phyloP scores from a whole-genome alignment of 2,329 filamentous ascomycete genomes.

The Pleurostoma richardsiae region DNA sequence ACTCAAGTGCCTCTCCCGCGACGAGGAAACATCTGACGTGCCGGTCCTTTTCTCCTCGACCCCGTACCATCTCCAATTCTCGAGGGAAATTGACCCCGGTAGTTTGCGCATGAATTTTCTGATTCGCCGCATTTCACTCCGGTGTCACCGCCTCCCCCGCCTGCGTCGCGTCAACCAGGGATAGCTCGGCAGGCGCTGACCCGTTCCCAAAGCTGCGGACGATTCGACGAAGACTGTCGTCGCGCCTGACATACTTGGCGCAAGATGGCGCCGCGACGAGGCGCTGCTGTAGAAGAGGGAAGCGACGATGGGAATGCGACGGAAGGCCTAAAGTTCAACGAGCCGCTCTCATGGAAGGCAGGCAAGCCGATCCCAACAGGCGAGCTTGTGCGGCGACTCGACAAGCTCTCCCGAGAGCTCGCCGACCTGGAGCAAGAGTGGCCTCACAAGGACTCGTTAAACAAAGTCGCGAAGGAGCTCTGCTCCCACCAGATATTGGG shows the following conservation, averaged over 20 bases:
- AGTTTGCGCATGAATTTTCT: too few species aligned
- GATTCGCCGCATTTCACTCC: too few species aligned
- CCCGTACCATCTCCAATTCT: too few species aligned
- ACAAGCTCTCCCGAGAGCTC: constrained; percentile 77
- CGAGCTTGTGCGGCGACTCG: constrained; percentile 76
- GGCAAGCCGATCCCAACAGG: constrained; percentile 83
- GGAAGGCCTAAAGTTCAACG: constrained; percentile 67
- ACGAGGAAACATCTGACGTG: too few species aligned
- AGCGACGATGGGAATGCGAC: constrained; percentile 32
- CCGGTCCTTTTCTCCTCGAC: too few species aligned
- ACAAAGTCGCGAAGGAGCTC: constrained; percentile 78
- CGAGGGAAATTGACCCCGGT: too few species aligned
- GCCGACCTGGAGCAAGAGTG: constrained; percentile 82
- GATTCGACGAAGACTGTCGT: too few species aligned
- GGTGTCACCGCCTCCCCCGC: too few species aligned
- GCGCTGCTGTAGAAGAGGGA: constrained; percentile 31
- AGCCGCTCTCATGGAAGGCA: constrained; percentile 84
- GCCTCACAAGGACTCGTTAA: constrained; percentile 76
- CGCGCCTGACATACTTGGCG: neutral
- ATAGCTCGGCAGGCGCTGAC: too few species aligned
- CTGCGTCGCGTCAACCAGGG: too few species aligned
- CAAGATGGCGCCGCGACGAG: constrained; percentile 33
- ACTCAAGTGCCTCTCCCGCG: too few species aligned
- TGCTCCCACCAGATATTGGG: constrained; percentile 74
- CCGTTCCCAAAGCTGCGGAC: too few species aligned